Percentiles rank a stretch among this genome's conserved stretches.
These are phyloP conservation scores for Infundibulicybe gibba DNA, from an alignment of 768 basidiomycete genomes.

Conservation along the genomic window DNA sequence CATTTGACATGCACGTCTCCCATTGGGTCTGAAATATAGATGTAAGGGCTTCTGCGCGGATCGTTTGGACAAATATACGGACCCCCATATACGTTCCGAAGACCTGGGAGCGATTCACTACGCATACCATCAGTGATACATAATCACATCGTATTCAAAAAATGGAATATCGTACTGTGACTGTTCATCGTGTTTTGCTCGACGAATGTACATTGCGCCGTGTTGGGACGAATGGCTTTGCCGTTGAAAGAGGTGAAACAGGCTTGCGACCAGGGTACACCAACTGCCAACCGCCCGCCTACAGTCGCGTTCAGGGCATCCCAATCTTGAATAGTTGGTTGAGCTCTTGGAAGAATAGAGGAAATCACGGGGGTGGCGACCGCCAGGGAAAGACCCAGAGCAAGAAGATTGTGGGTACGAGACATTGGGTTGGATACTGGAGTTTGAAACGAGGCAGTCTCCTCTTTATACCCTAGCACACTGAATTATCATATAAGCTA, in stretches of 20 bases:
- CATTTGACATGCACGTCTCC: constrained; percentile 35
- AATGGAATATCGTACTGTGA: constrained; percentile 4
- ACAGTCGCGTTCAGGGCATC: constrained; percentile 9
- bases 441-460: no score
- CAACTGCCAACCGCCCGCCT: constrained; percentile 9
- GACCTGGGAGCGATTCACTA: constrained; percentile 10
- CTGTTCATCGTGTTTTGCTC: constrained; percentile 1
- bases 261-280: constrained; percentile 8
- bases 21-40: constrained; percentile 20
- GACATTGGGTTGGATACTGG: no score
- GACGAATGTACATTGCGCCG: no score
- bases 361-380: no score
- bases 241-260: constrained; percentile 6
- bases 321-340: not conserved
- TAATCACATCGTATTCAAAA: not conserved
- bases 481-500: no score
- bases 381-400: no score
- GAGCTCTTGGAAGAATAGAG: no score
- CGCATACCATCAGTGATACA: not conserved
- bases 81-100: constrained; percentile 12
- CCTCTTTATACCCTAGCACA: no score
- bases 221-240: no score
- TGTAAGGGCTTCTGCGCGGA: no score
- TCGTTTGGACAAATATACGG: no score
- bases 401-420: no score